A percentile compares a stretch with the other conserved stretches of the same genome.
phyloP scores from a whole-genome alignment of 441 rosid species.

The Sinapis alba region DNA sequence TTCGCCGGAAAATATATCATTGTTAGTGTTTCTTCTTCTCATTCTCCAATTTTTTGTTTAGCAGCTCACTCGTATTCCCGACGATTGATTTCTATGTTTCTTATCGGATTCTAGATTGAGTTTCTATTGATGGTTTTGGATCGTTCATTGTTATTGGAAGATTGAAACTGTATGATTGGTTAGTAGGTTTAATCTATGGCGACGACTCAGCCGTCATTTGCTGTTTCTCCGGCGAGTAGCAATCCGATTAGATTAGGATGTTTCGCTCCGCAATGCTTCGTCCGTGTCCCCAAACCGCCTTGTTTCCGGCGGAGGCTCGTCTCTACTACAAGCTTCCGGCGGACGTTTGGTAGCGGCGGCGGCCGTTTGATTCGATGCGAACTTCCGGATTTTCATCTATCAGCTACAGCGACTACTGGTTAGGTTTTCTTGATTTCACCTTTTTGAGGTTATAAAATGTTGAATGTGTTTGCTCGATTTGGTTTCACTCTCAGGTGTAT shows the following conservation, averaged over 20 bases:
- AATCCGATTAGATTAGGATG: slow-evolving; percentile 29
- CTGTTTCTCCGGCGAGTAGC: slow-evolving; percentile 29
- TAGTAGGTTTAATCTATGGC: slow-evolving; percentile 27
- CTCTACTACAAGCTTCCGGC: slow-evolving; percentile 8
- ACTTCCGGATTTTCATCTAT: slow-evolving; percentile 35
- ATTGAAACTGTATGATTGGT: not conserved
- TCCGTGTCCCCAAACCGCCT: slow-evolving; percentile 21
- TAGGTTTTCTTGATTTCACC: not conserved
- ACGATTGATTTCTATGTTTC: too few relatives aligned
- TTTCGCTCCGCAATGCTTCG: slow-evolving; percentile 30
- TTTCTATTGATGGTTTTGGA: not conserved
- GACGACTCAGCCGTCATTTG: slow-evolving; percentile 32
- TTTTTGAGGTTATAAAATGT: not conserved
- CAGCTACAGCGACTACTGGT: slow-evolving; percentile 37
- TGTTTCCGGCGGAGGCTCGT: slow-evolving; percentile 16
- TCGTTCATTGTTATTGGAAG: slow-evolving; percentile 8
- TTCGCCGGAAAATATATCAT: slow-evolving; percentile 10
- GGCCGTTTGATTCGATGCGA: slow-evolving; percentile 35
- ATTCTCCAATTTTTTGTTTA: too few relatives aligned
- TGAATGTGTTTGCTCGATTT: not conserved
- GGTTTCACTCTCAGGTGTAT: slow-evolving; percentile 54
- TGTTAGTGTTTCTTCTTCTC: slow-evolving; percentile 19
- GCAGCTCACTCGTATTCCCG: too few relatives aligned
- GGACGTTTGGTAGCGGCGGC: slow-evolving; percentile 8
- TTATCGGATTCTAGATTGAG: not conserved